A percentile compares a stretch with the other conserved stretches of the same genome.
These are phyloP conservation scores for Lyophyllum semitale DNA, from an alignment of 768 basidiomycete species.

Conservation along the genomic window DNA sequence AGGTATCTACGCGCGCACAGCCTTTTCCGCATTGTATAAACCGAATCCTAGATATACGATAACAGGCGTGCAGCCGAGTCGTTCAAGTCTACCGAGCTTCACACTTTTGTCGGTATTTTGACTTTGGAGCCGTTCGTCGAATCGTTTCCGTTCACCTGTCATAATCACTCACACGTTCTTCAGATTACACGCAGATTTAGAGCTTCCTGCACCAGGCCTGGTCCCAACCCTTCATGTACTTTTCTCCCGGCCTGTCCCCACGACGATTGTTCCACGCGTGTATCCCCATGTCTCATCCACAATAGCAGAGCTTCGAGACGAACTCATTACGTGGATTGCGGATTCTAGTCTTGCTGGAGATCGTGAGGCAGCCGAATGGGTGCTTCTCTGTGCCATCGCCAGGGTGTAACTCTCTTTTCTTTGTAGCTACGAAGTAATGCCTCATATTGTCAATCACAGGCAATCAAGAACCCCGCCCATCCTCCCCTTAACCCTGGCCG, in stretches of 20 bases:
- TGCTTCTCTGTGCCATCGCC: conserved; percentile 59
- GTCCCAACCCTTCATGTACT: conserved; percentile 75
- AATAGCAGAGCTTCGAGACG: conserved; percentile 38
- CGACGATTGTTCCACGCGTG: conserved; percentile 38
- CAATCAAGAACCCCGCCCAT: conserved; percentile 69
- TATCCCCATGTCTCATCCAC: conserved; percentile 31
- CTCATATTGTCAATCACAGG: conserved; percentile 33
- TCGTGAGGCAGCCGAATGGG: conserved; percentile 70
- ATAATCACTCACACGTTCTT: conserved; percentile 10
- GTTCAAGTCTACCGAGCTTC: conserved; percentile 62
- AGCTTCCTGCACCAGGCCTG: conserved; percentile 33
- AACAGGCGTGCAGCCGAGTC: conserved; percentile 36
- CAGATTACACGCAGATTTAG: conserved; percentile 42
- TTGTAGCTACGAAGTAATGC: not conserved
- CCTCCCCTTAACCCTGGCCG: conserved; percentile 63
- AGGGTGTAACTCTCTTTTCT: conserved; percentile 54
- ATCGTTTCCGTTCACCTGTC: not conserved
- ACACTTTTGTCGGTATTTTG: conserved; percentile 75
- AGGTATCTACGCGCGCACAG: conserved; percentile 43
- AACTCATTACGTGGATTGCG: conserved; percentile 75
- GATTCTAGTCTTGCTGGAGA: conserved; percentile 71
- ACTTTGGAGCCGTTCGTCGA: conserved; percentile 61
- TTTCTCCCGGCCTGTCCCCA: conserved; percentile 45
- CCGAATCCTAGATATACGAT: conserved; percentile 57
- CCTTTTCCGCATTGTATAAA: not conserved